Evolutionary conservation across 2,329 filamentous ascomycete species (phyloP), one percentile per base, ranked within the genome.

Genomic region (Macrophomina pseudophaseolina): DNA sequence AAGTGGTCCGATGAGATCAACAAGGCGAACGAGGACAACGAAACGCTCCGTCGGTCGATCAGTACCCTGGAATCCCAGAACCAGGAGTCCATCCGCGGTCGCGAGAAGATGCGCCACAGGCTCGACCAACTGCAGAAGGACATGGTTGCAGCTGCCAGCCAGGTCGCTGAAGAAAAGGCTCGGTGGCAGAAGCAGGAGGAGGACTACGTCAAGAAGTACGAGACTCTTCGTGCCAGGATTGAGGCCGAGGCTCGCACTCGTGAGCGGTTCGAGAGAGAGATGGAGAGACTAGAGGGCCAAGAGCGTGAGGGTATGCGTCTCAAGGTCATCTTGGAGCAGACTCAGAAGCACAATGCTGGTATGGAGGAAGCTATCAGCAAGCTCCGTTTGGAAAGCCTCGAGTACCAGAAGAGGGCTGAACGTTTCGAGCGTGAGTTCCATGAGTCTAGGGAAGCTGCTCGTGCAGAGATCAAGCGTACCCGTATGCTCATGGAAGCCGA

Each of bases 111-210:
- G 87, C 90, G 93, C 71, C 84, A 84, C 76, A 97, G 95, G 79
- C 91, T 97, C 73, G 88, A 94, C 72, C 88, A 88, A 68, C 83
- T 99, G 46, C 94, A 98, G 78, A 87, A 93, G 69, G 93, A 97
- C 72, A 94, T 98, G 90, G 87, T 89, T 38, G 84, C 84, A 66
- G 91, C 93, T 58, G 90, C 92, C 64, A 88, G 88, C 54, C 90
- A 97, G 69, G 88, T 97, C 69, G 89, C 91, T 28, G 88, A 91
- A 72, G 94, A 98, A 75, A 94, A 94, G 75, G 88, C 90, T 35
- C 85, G 87, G 42, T 94, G 91, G 80, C 88, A 88, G 72, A 91
- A 91, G 80, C 90, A 80, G 66, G 87, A 88, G 71, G 83, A 88
- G 67, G 82, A 86, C n/a, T 81, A 86, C 54, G 78, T 81, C 67